phyloP scores from a whole-genome alignment of 176 grass and related monocot genomes.

The Triticum dicoccoides region DNA sequence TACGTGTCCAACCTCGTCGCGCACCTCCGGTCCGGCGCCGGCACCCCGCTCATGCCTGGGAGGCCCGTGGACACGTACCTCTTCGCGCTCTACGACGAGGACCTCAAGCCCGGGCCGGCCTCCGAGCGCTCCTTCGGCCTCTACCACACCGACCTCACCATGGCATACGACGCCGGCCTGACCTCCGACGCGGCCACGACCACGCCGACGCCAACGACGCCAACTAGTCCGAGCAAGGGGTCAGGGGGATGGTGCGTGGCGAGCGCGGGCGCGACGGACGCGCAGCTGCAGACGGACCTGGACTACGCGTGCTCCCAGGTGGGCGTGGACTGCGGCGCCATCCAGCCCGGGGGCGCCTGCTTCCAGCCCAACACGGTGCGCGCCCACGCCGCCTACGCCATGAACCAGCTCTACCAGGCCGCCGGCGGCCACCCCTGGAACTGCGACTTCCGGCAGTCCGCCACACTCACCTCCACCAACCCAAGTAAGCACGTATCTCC shows the following conservation, averaged over 20 bases:
- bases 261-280: slow-evolving; percentile 50
- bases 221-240: background rate
- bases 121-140: slow-evolving; percentile 92
- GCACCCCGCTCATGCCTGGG: slow-evolving; percentile 79
- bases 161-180: slow-evolving; percentile 76
- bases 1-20: slow-evolving; percentile 67
- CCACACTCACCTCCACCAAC: slow-evolving; percentile 61
- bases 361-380: slow-evolving; percentile 83
- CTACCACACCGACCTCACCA: slow-evolving; percentile 67
- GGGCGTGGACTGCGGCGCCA: slow-evolving; percentile 73
- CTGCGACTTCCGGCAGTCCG: slow-evolving; percentile 84
- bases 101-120: slow-evolving; percentile 74
- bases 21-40: slow-evolving; percentile 72
- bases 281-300: slow-evolving; percentile 66
- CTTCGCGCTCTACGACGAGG: slow-evolving; percentile 96
- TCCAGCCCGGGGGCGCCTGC: slow-evolving; percentile 77
- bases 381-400: slow-evolving; percentile 90
- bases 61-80: slow-evolving; percentile 85
- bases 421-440: slow-evolving; percentile 59
- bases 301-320: slow-evolving; percentile 83
- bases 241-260: slow-evolving; percentile 82
- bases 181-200: background rate
- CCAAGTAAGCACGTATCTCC: slow-evolving; percentile 55
- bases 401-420: slow-evolving; percentile 93
- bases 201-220: too few relatives aligned